Evolutionary conservation across 352 stramenopile species (phyloP), one percentile per base, ranked within the genome.

Genomic region (Globisporangium nunn): DNA sequence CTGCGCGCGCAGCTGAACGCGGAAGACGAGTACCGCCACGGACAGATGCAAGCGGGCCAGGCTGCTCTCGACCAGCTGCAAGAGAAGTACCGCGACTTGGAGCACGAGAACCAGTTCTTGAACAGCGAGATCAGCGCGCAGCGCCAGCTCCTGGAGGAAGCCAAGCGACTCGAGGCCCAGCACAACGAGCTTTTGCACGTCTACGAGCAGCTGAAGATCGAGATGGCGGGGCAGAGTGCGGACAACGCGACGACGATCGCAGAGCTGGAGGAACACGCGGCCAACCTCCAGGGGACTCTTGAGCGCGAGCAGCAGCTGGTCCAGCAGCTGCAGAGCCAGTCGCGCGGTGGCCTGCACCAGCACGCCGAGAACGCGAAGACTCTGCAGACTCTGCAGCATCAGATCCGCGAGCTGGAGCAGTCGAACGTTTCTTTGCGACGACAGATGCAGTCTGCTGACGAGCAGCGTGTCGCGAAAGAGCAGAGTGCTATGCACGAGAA

Each of bases 201-300:
- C 11, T 45, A 83, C 18, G 71, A 82, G 48, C 66, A 77, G 50
- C 61, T 75, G 15, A 72, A 75, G 57, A 68, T 59, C 10, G 56
- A 85, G 39, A 45, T 59, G 12, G 53, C 48, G 37, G 50, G 43
- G 4, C 62, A 69, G 53, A 47, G 76, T 35, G 58, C 68, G 28
- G 66, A 72, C 43, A 82, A 75, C 51, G 62, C 72, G 12, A 64
- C 51, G 2, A 52, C 62, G 45, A 49, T 76, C 31, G 41, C 30
- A 3, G 70, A 78, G 11, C 60, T 87, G 28, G 63, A 81, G 56
- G 68, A 84, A n/a, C 67, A 84, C n/a, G 61, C 81, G 12, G 58
- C 63, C 18, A 75, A 87, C 43, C 56, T 91, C 12, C 76, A 88
- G 53, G 70, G 67, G n/a, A 75, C 83, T 45, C 50, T 91, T 37